Percentiles rank a stretch among this genome's conserved stretches.
Evolutionary conservation across 2,329 filamentous ascomycete species (phyloP).

Genomic region (Phaeosphaeria sp.): DNA sequence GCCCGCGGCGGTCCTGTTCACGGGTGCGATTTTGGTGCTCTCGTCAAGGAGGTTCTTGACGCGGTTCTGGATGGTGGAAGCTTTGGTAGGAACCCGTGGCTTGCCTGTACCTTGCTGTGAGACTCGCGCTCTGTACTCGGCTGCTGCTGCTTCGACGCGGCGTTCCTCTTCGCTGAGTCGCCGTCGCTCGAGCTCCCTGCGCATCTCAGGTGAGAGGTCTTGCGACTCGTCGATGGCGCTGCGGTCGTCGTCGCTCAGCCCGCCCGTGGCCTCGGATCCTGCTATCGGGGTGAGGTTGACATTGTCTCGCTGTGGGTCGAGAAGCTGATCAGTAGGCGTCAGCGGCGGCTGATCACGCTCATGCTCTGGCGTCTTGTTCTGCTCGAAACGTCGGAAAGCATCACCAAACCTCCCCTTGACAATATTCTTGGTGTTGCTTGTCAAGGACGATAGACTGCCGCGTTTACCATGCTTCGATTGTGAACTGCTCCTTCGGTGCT

Average conservation of each 20-base stretch:
- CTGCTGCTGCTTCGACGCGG: slow-evolving; percentile 85
- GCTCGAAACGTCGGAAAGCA: slow-evolving; percentile 90
- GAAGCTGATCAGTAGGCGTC: slow-evolving; percentile 32
- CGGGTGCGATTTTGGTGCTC: slow-evolving; percentile 60
- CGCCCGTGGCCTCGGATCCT: slow-evolving; percentile 76
- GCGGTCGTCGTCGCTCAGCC: slow-evolving; percentile 72
- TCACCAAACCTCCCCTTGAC: slow-evolving; percentile 91
- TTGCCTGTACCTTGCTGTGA: slow-evolving; percentile 64
- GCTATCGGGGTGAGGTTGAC: slow-evolving; percentile 67
- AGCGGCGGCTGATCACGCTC: slow-evolving; percentile 35
- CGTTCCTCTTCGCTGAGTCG: slow-evolving; percentile 86
- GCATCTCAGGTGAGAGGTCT: slow-evolving; percentile 83
- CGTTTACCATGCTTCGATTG: slow-evolving; percentile 71
- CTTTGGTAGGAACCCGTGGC: slow-evolving; percentile 61
- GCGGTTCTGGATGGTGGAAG: slow-evolving; percentile 88
- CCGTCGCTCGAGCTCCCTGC: slow-evolving; percentile 84
- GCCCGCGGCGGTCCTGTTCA: slow-evolving; percentile 78
- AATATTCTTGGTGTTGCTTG: slow-evolving; percentile 78
- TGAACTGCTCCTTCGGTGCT: slow-evolving; percentile 62
- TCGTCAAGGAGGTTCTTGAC: slow-evolving; percentile 87
- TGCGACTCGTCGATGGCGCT: slow-evolving; percentile 69
- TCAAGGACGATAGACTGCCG: slow-evolving; percentile 72
- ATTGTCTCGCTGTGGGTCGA: slow-evolving; percentile 27
- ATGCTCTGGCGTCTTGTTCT: slow-evolving; percentile 43
- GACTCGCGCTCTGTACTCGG: slow-evolving; percentile 81